phyloP scores from a whole-genome alignment of 163 green algal species.

The Coccomyxa subellipsoidea region DNA sequence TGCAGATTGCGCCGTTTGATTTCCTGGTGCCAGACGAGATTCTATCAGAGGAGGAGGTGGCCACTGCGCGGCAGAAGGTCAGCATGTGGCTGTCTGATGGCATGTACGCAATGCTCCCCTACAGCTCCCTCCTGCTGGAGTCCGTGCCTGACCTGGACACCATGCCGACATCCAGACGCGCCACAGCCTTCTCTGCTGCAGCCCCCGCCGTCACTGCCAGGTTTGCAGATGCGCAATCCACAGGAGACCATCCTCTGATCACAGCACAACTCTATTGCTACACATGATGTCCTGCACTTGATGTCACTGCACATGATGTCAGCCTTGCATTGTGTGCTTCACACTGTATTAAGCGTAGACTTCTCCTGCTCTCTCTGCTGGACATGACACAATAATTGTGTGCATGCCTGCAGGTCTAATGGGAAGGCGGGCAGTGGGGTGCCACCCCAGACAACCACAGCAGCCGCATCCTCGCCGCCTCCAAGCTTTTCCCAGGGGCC shows the following conservation, averaged over 20 bases:
- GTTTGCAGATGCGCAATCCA: no score
- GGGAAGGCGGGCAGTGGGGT: not conserved
- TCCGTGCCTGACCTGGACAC: conserved; percentile 18
- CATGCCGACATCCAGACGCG: not conserved
- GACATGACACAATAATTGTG: not conserved
- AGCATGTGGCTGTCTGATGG: conserved; percentile 68
- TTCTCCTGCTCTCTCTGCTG: not conserved
- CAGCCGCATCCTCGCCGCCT: not conserved
- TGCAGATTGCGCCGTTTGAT: conserved; percentile 67
- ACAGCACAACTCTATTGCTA: no score
- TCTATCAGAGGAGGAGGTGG: conserved; percentile 51
- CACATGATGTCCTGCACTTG: no score
- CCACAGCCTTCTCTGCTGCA: not conserved
- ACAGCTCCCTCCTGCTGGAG: conserved; percentile 73
- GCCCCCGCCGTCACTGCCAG: not conserved
- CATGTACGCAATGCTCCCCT: conserved; percentile 76
- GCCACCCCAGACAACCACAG: not conserved
- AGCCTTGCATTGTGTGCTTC: no score
- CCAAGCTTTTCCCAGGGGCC: not conserved
- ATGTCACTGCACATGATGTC: no score
- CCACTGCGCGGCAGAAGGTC: conserved; percentile 23
- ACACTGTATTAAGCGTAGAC: no score
- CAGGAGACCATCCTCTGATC: no score
- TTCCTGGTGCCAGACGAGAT: conserved; percentile 64
- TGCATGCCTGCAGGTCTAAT: not conserved